Percentiles rank a stretch among this genome's conserved stretches.
Conservation (phyloP, 2,329 filamentous ascomycete genomes). For the Pseudocercospora musae region DNA sequence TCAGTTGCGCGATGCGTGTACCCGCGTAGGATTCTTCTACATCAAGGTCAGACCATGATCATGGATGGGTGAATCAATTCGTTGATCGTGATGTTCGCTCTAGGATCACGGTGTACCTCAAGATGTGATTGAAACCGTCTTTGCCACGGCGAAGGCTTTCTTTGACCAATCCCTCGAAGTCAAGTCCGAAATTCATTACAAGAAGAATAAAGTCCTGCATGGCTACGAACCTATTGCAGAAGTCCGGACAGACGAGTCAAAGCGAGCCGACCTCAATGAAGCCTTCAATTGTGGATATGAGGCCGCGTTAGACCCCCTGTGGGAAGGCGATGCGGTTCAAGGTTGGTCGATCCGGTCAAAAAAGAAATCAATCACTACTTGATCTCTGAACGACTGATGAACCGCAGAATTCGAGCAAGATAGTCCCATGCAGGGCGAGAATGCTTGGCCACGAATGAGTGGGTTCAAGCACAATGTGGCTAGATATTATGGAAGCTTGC, state of each 20-base stretch:
- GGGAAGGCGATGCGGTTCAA: background rate
- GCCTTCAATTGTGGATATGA: slow-evolving; percentile 29
- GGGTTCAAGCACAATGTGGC: slow-evolving; percentile 36
- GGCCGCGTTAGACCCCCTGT: slow-evolving; percentile 18
- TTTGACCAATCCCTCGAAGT: slow-evolving; percentile 26
- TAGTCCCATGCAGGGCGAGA: slow-evolving; percentile 21
- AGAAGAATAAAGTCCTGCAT: slow-evolving; percentile 63
- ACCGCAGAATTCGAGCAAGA: slow-evolving; percentile 2
- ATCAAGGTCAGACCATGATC: slow-evolving; percentile 13
- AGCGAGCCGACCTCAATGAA: slow-evolving; percentile 51
- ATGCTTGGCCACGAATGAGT: slow-evolving; percentile 29
- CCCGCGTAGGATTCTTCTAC: slow-evolving; percentile 27
- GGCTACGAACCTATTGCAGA: slow-evolving; percentile 66
- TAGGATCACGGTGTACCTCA: slow-evolving; percentile 68
- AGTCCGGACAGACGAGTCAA: slow-evolving; percentile 60
- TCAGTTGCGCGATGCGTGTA: slow-evolving; percentile 24
- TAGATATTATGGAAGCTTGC: slow-evolving; percentile 37
- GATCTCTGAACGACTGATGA: background rate
- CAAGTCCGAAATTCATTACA: slow-evolving; percentile 62
- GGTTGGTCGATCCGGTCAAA: background rate
- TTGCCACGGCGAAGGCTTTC: slow-evolving; percentile 32
- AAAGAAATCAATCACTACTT: background rate
- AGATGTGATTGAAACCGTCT: slow-evolving; percentile 17
- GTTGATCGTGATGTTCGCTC: slow-evolving; percentile 44
- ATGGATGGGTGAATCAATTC: background rate